Evolutionary conservation across 768 basidiomycete species (phyloP), one percentile per base, ranked within the genome.

Genomic region (Coprinellus micaceus): DNA sequence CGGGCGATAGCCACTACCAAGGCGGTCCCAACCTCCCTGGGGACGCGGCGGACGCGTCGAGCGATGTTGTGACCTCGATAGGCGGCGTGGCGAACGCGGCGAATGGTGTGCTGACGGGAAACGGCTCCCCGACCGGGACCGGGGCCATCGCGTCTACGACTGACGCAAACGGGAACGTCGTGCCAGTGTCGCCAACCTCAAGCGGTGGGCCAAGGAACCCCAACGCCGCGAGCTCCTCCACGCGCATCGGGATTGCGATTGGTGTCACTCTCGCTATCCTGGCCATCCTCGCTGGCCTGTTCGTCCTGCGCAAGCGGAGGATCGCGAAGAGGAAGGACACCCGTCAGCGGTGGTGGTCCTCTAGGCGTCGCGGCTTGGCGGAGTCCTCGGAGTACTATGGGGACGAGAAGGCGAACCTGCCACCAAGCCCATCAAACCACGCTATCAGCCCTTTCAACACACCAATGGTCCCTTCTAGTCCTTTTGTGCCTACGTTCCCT

Each of bases 271-370:
- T 73, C 4, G 60, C 69, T 41, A 33, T 74, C 17, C 47, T 82
- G 22, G 51, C 71, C 40, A 43, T 74, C 22, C 50, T 81, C 25
- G 9, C 29, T 3, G 33, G 6, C 3, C 21, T 51, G 21, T 22
- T 85, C 15, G 61, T 81, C 46, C 44, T 78, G 33, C 58, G 81
- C n/a, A 78, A 85, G 37, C 75, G 73, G 28, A 79, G 82, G 26
- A 71, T 70, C 6, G 72, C 71, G 11, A 59, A 69, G 0, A 73
- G 71, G 33, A 79, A 83, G 13, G 56, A 71, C 22, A 69, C 78
- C 36, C 74, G 76, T 24, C 74, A 75, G 51, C 69, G 66, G 25
- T 62, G 63, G 12, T 82, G 81, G 82, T 81, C 80, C 77, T 73
- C 72, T 52, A 57, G 64, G 15, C 60, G 71, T 5, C 60, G 66